A percentile compares a stretch with the other conserved stretches of the same genome.
phyloP scores from a whole-genome alignment of 129 eudicot genomes.

The Lonicera japonica region DNA sequence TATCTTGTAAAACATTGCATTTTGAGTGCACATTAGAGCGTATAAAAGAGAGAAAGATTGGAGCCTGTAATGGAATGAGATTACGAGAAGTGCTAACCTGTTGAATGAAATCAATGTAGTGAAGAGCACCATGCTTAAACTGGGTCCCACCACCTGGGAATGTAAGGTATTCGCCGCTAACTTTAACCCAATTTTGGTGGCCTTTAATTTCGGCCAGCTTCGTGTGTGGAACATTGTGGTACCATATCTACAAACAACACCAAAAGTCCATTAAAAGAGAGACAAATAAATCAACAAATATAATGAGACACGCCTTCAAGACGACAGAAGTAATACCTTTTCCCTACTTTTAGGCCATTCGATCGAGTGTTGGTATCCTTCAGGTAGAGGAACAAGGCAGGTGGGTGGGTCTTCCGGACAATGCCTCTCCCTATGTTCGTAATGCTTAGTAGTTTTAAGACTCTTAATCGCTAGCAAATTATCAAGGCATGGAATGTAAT shows the following conservation, averaged over 20 bases:
- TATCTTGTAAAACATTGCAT: background rate
- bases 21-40: background rate
- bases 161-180: slow-evolving; percentile 78
- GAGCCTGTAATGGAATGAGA: no score
- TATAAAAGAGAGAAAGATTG: background rate
- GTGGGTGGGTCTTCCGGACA: slow-evolving; percentile 83
- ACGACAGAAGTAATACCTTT: slow-evolving; percentile 33
- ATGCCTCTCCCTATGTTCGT: slow-evolving; percentile 92
- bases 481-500: slow-evolving; percentile 85
- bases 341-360: slow-evolving; percentile 94
- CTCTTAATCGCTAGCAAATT: slow-evolving; percentile 55
- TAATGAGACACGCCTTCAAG: no score
- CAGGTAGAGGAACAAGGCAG: slow-evolving; percentile 85
- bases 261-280: background rate
- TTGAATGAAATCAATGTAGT: slow-evolving; percentile 81
- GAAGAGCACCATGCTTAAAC: slow-evolving; percentile 92
- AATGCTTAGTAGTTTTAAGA: slow-evolving; percentile 69
- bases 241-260: slow-evolving; percentile 61
- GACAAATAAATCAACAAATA: background rate
- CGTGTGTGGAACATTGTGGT: slow-evolving; percentile 81
- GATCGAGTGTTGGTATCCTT: slow-evolving; percentile 69
- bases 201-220: slow-evolving; percentile 77
- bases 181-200: slow-evolving; percentile 95
- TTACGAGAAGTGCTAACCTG: slow-evolving; percentile 29
- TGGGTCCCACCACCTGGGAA: slow-evolving; percentile 98